Evolutionary conservation across 345 rosid species (phyloP).

Genomic region (Gossypium bickii): DNA sequence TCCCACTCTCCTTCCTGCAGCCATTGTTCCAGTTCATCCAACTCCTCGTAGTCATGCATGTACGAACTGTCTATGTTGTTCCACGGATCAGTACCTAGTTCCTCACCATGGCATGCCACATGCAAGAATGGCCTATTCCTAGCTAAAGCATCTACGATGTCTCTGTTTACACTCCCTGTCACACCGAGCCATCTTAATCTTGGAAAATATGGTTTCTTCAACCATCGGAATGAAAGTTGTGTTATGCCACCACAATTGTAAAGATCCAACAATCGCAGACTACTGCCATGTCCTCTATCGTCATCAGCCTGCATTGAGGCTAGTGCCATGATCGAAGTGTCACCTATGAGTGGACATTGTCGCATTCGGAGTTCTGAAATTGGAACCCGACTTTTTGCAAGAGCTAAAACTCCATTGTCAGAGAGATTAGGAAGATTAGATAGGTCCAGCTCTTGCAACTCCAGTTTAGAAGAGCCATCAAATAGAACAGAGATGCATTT

Average conservation of each 20-base stretch:
- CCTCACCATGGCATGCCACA: constrained; percentile 68
- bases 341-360: constrained; percentile 84
- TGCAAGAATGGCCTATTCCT: constrained; percentile 66
- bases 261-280: constrained; percentile 58
- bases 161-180: constrained; percentile 71
- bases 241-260: constrained; percentile 81
- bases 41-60: constrained; percentile 46
- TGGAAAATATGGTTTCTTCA: constrained; percentile 83
- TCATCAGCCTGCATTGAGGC: constrained; percentile 71
- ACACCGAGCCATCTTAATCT: constrained; percentile 86
- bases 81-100: constrained; percentile 61
- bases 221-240: constrained; percentile 68
- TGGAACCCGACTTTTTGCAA: constrained; percentile 59
- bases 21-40: constrained; percentile 58
- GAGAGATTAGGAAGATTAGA: constrained; percentile 74
- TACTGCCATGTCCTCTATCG: constrained; percentile 65
- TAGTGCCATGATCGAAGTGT: constrained; percentile 76
- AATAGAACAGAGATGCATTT: constrained; percentile 59
- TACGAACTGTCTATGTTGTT: constrained; percentile 42
- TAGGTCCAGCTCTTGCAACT: constrained; percentile 68
- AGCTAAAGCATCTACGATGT: constrained; percentile 73
- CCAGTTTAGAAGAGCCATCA: constrained; percentile 57
- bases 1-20: constrained; percentile 38
- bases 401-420: constrained; percentile 59
- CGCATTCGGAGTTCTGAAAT: constrained; percentile 69